Percentiles rank a stretch among this genome's conserved stretches.
Conservation (phyloP, 177 flowering plant species). For the Vitis hybrid region DNA sequence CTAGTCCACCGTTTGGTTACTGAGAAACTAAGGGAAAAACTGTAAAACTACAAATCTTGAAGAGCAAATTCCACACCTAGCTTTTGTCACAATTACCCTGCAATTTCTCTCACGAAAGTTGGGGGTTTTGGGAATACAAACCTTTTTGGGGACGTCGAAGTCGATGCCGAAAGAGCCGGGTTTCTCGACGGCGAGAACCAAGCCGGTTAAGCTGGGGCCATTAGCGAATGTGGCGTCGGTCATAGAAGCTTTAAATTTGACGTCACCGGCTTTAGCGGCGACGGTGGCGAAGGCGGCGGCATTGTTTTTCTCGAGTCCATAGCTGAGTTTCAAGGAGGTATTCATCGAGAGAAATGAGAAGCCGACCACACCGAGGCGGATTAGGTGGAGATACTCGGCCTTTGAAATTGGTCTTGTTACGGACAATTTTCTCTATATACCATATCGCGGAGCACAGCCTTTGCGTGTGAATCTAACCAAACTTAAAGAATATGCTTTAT, state of each 20-base stretch:
- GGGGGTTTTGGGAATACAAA: slow-evolving; percentile 6
- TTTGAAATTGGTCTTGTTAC: not conserved
- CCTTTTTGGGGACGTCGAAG: slow-evolving; percentile 86
- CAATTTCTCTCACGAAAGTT: not conserved
- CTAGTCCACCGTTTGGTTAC: too few species aligned
- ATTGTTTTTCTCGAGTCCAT: slow-evolving; percentile 50
- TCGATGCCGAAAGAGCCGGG: slow-evolving; percentile 82
- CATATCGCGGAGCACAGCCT: too few species aligned
- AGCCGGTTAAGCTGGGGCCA: slow-evolving; percentile 76
- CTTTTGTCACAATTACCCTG: too few species aligned
- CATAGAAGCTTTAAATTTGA: slow-evolving; percentile 77
- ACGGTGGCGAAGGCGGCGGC: slow-evolving; percentile 48
- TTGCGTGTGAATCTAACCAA: too few species aligned
- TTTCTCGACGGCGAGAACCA: slow-evolving; percentile 72
- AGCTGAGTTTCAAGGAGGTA: slow-evolving; percentile 63
- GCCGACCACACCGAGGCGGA: not conserved
- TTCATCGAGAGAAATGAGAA: slow-evolving; percentile 40
- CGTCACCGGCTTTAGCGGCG: slow-evolving; percentile 64
- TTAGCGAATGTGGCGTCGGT: slow-evolving; percentile 76
- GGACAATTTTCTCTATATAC: too few species aligned
- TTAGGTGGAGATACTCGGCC: not conserved
- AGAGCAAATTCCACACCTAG: too few species aligned
- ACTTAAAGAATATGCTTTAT: too few species aligned
- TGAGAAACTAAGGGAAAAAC: too few species aligned
- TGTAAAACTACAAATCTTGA: too few species aligned